Base-by-base conservation (phyloP, 306 rosid species). In the Echinosophora koreensis region DNA sequence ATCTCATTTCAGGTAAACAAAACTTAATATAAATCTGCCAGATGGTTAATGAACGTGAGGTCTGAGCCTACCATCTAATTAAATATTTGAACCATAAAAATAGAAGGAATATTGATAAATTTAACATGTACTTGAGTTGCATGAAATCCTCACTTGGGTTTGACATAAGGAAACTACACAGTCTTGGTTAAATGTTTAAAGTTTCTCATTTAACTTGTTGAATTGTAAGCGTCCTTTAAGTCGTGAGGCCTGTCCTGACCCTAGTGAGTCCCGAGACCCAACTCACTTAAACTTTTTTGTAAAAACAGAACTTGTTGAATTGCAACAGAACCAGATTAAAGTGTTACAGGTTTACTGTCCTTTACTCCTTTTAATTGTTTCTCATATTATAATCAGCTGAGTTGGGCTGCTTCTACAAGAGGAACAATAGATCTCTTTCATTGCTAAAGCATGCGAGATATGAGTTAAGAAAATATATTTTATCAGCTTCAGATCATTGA, bases 391-490 rank as follows among this genome's bases (percentile, higher is more conserved):
- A 66, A 42, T 65, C 12, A 17, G 10, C n/a, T 28, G 69, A 73
- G 57, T 73, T 73, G 78, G 50, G 47, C 49, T 52, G 50, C 44
- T 52, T 54, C 63, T 15, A 6, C 2, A 0, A 11, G 34, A 70
- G 50, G 17, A 70, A 51, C 50, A 60, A n/a, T 16, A 60, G 69
- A 73, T 73, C 69, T 59, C 18, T 59, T 73, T 60, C 51, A 44
- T 30, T 4, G 78, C 68, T 58, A 39, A n/a, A 73, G 10, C 68
- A n/a, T 42, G 68, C 42, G 68, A 73, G 30, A 9, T 15, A 16
- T 22, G 55, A 58, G 46, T 42, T 44, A 41, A 41, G n/a, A 27
- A 27, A 73, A 39, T 41, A 44, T 27, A 41, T 8, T 73, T 73
- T 42, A 56, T 18, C 18, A 32, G 32, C 42, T 3, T 5, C 51